Conservation (phyloP, 2,329 filamentous ascomycete genomes). For the Trichoderma oligosporum region DNA sequence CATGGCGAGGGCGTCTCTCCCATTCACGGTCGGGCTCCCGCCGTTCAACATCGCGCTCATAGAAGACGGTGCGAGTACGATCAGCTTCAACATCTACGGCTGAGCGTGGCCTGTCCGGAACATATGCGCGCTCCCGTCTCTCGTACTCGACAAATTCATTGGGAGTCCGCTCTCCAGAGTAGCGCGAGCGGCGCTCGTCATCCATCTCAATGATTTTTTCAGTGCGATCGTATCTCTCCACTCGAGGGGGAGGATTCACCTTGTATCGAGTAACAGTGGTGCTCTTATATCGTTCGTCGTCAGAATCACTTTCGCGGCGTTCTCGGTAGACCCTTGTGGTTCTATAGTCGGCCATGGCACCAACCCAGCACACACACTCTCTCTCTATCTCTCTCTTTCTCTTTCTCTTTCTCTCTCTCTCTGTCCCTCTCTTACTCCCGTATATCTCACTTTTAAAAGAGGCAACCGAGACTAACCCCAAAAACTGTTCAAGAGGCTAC, state of each 20-base stretch:
- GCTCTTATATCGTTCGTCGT: conserved; percentile 45
- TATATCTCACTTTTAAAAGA: background rate
- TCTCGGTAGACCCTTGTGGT: conserved; percentile 36
- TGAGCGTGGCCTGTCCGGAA: conserved; percentile 51
- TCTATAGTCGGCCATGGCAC: conserved; percentile 35
- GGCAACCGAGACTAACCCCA: background rate
- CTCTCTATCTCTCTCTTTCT: background rate
- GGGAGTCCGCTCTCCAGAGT: conserved; percentile 40
- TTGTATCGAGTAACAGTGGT: conserved; percentile 54
- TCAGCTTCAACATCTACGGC: conserved; percentile 43
- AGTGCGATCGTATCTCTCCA: conserved; percentile 39
- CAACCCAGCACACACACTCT: background rate
- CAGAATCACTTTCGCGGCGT: conserved; percentile 33
- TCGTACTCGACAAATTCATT: conserved; percentile 43
- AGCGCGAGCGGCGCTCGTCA: conserved; percentile 45
- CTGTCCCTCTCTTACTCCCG: background rate
- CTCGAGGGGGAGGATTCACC: conserved; percentile 42
- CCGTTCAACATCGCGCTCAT: conserved; percentile 45
- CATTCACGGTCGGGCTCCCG: conserved; percentile 40
- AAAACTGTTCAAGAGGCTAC: too few relatives aligned
- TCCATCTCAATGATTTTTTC: conserved; percentile 43
- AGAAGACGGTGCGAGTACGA: conserved; percentile 39
- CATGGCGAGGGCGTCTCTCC: conserved; percentile 41
- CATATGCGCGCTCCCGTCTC: conserved; percentile 38
- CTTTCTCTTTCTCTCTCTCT: background rate